phyloP scores from a whole-genome alignment of 2,329 filamentous ascomycete species.

The Rugonectria rugulosa region DNA sequence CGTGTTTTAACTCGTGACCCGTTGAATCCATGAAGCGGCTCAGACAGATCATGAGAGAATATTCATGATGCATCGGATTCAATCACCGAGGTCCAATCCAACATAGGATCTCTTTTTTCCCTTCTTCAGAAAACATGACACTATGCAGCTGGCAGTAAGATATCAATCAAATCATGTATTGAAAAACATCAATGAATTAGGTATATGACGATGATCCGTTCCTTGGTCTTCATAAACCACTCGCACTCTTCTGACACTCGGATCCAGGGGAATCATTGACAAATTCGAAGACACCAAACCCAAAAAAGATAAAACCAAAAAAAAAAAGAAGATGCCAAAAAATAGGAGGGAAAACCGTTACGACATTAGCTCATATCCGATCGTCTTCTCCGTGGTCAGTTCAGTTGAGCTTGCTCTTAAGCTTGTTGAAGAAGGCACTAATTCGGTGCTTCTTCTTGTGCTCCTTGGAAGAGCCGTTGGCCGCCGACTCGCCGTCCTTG shows the following conservation, averaged over 20 bases:
- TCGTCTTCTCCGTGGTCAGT: conserved; percentile 24
- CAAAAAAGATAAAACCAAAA: conserved; percentile 38
- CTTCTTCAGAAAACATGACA: no score
- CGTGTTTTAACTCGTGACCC: conserved; percentile 15
- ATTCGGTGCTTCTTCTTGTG: conserved; percentile 73
- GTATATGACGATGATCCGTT: conserved; percentile 45
- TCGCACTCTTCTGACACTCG: conserved; percentile 41
- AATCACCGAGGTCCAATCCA: neutral
- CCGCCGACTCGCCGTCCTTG: conserved; percentile 32
- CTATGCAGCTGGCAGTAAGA: conserved; percentile 34
- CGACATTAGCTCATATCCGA: conserved; percentile 34
- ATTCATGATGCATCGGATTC: neutral
- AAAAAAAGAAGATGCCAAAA: conserved; percentile 37
- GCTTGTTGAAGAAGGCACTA: conserved; percentile 68
- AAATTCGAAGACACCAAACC: conserved; percentile 47
- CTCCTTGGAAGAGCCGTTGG: conserved; percentile 41
- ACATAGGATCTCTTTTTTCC: no score
- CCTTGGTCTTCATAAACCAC: conserved; percentile 39
- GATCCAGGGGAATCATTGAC: conserved; percentile 51
- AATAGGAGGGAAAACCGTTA: conserved; percentile 25
- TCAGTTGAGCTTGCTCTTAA: conserved; percentile 56
- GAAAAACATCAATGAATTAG: conserved; percentile 45
- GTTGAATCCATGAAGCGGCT: neutral
- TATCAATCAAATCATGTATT: conserved; percentile 35
- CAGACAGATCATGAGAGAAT: neutral